These are phyloP conservation scores for Aspergillus sp. DNA, from an alignment of 2,329 filamentous ascomycete species.

Conservation along the genomic window DNA sequence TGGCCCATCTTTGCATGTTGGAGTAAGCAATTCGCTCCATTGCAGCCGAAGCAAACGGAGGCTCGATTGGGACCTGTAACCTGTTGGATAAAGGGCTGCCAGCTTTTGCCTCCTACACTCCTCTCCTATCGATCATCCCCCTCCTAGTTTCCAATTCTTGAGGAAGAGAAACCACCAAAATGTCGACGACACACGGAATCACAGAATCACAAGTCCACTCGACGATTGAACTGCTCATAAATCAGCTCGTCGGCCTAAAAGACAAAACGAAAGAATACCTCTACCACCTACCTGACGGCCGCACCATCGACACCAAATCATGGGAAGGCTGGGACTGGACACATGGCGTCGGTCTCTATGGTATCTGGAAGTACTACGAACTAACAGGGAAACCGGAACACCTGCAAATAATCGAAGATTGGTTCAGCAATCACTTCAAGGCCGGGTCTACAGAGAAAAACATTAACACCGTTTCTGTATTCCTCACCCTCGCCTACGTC, in stretches of 20 bases:
- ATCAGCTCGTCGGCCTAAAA: conserved; percentile 45
- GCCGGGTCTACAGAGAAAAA: conserved; percentile 75
- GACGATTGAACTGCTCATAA: too few relatives aligned
- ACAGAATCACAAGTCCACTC: too few relatives aligned
- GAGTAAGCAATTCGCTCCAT: too few relatives aligned
- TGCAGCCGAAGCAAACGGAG: too few relatives aligned
- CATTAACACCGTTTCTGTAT: conserved; percentile 81
- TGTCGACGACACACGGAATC: too few relatives aligned
- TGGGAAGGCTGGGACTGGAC: conserved; percentile 79
- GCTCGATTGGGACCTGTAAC: too few relatives aligned
- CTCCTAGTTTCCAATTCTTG: too few relatives aligned
- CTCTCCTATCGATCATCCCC: too few relatives aligned
- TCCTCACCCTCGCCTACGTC: conserved; percentile 71
- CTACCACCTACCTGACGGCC: conserved; percentile 67
- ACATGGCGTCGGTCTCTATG: conserved; percentile 76
- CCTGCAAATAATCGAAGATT: conserved; percentile 67
- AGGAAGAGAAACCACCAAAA: too few relatives aligned
- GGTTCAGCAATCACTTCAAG: conserved; percentile 67
- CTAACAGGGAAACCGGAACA: conserved; percentile 63
- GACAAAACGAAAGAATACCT: conserved; percentile 75
- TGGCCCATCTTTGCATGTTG: too few relatives aligned
- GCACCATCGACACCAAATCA: conserved; percentile 79
- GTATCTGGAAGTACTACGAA: conserved; percentile 78
- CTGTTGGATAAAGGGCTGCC: too few relatives aligned
- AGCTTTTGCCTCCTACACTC: too few relatives aligned